Evolutionary conservation across 2,329 filamentous ascomycete genomes (phyloP).

Genomic region (Aspergillus puulaauensis): DNA sequence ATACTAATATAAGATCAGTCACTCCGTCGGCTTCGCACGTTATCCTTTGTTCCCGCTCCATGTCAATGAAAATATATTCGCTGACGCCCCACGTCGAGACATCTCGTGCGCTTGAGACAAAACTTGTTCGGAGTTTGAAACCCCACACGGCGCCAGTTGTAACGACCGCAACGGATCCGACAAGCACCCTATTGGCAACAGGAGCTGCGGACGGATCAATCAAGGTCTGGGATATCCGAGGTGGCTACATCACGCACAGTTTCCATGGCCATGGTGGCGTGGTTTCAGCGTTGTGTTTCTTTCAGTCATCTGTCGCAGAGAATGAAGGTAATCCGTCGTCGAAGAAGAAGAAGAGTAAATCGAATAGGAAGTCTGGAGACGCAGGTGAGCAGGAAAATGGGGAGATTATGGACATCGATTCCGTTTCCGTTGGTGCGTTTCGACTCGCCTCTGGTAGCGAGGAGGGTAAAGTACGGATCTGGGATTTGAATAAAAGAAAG

Average conservation of each 20-base stretch:
- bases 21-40: slow-evolving; percentile 86
- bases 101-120: slow-evolving; percentile 60
- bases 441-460: slow-evolving; percentile 88
- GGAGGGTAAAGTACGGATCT: slow-evolving; percentile 87
- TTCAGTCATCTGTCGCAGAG: slow-evolving; percentile 63
- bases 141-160: slow-evolving; percentile 89
- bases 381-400: slow-evolving; percentile 43
- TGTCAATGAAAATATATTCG: slow-evolving; percentile 89
- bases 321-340: slow-evolving; percentile 40
- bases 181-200: slow-evolving; percentile 85
- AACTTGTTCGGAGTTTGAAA: slow-evolving; percentile 77
- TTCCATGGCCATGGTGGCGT: slow-evolving; percentile 92
- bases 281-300: slow-evolving; percentile 88
- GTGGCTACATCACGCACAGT: slow-evolving; percentile 89
- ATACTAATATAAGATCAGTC: slow-evolving; percentile 51
- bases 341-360: slow-evolving; percentile 51
- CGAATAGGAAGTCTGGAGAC: slow-evolving; percentile 29
- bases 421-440: slow-evolving; percentile 58
- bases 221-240: slow-evolving; percentile 93
- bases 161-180: slow-evolving; percentile 78
- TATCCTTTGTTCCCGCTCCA: slow-evolving; percentile 87
- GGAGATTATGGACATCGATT: slow-evolving; percentile 45
- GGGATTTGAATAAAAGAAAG: slow-evolving; percentile 83
- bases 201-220: slow-evolving; percentile 90
- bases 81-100: slow-evolving; percentile 60